Base-by-base conservation (phyloP, 2,329 filamentous ascomycete genomes). In the Scedosporium minutisporum region DNA sequence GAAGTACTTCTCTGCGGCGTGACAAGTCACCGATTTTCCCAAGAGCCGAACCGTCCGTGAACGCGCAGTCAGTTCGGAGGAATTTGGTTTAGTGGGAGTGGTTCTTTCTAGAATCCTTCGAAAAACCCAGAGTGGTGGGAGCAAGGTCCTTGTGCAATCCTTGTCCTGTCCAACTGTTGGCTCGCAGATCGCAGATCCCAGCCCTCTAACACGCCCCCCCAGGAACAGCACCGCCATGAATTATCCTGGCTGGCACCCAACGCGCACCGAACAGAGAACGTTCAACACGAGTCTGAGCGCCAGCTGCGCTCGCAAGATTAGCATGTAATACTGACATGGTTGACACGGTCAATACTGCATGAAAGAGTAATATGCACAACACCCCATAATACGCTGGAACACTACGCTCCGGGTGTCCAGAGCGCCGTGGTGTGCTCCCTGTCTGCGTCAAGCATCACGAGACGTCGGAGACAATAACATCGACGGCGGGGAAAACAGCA, bases 101-200 rank as follows among this genome's bases (percentile, higher is more conserved):
- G 25, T 38, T n/a, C 55, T 58, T 58, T 58, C 55, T 58, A 58
- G 55, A 58, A 58, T 58, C 55, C 55, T 58, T 58, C 55, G 25
- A 58, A 58, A 16, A 58, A 38, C 23, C 55, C 55, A 58, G 27
- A 33, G 55, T 18, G 55, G 55, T 33, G 27, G 55, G 55, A 38
- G 23, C 14, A 16, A 29, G 23, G n/a, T 48, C 5, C 44, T 48
- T 9, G 44, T 48, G n/a, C 44, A n/a, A 18, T 48, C 44, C 44
- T 48, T n/a, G n/a, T 6, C n/a, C 48, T 21, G n/a, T 55, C 18
- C 18, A 23, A 23, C 18, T 48, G 44, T 48, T 48, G 51, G 23
- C 23, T 55, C 18, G 12, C 23, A 23, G 23, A 23, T 55, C 51
- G 23, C 12, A 23, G 51, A 23, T 29, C 51, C 51, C 23, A 27